Conservation (phyloP, 2,329 filamentous ascomycete species). For the Aspergillus pseudoterreus region DNA sequence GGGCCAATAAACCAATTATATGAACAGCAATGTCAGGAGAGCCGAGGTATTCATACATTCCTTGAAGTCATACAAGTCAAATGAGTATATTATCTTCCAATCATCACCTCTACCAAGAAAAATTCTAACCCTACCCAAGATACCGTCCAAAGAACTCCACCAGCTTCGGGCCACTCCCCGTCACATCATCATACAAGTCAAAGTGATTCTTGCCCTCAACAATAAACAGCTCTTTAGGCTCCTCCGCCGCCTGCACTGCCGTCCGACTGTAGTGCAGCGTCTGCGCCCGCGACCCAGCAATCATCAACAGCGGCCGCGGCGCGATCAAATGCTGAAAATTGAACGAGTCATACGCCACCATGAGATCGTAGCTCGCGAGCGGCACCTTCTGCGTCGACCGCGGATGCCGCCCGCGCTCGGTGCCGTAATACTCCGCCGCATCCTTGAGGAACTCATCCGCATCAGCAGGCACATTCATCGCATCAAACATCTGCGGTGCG, state of each 20-base stretch:
- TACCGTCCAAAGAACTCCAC: not conserved
- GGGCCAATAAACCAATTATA: too few relatives aligned
- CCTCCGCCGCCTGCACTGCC: conserved; percentile 18
- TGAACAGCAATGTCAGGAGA: too few relatives aligned
- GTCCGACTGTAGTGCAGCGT: conserved; percentile 20
- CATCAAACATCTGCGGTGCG: conserved; percentile 6
- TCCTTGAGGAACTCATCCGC: conserved; percentile 13
- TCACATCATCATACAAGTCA: conserved; percentile 26
- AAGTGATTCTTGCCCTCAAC: conserved; percentile 21
- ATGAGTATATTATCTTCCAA: too few relatives aligned
- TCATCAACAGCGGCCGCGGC: conserved; percentile 25
- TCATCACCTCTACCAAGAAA: too few relatives aligned
- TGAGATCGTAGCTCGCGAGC: conserved; percentile 18
- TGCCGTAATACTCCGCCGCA: conserved; percentile 20
- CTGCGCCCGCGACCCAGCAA: conserved; percentile 20
- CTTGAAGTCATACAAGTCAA: too few relatives aligned
- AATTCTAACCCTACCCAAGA: not conserved
- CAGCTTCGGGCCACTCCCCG: conserved; percentile 13
- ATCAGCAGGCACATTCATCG: conserved; percentile 3
- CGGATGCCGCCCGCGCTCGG: conserved; percentile 15
- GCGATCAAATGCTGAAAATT: conserved; percentile 19
- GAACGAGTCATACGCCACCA: conserved; percentile 24
- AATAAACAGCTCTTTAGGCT: conserved; percentile 25
- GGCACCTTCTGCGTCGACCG: conserved; percentile 16
- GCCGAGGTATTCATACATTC: too few relatives aligned